phyloP scores from a whole-genome alignment of 306 rosid species.

The Sophora flavescens region DNA sequence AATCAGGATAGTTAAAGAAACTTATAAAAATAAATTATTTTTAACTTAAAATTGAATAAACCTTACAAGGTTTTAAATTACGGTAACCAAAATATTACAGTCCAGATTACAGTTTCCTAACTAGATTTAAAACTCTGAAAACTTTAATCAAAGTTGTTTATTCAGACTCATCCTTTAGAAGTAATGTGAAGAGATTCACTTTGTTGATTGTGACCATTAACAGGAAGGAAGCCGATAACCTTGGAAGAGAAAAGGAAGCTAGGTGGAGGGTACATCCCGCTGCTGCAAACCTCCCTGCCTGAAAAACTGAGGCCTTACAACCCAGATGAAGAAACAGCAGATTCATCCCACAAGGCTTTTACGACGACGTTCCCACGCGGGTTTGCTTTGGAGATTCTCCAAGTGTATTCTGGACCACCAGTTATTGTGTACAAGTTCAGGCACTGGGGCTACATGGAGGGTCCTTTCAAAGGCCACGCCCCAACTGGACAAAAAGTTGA shows the following conservation, averaged over 20 bases:
- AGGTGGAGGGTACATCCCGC: constrained; percentile 70
- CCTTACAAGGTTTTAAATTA: too few relatives aligned
- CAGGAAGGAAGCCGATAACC: constrained; percentile 58
- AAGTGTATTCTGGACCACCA: constrained; percentile 68
- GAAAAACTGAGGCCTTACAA: constrained; percentile 57
- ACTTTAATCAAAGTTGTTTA: too few relatives aligned
- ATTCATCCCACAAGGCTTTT: constrained; percentile 56
- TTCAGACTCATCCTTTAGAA: too few relatives aligned
- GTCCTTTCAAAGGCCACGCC: constrained; percentile 73
- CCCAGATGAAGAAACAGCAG: constrained; percentile 61
- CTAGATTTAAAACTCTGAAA: too few relatives aligned
- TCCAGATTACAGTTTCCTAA: too few relatives aligned
- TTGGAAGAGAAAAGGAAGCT: constrained; percentile 58
- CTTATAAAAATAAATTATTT: too few relatives aligned
- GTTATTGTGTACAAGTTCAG: constrained; percentile 69
- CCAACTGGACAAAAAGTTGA: constrained; percentile 64
- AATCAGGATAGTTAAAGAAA: too few relatives aligned
- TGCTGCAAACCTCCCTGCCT: constrained; percentile 66
- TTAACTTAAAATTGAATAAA: too few relatives aligned
- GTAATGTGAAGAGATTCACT: not conserved
- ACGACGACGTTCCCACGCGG: constrained; percentile 73
- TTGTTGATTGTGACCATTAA: not conserved
- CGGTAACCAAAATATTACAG: too few relatives aligned
- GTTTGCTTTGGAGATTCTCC: constrained; percentile 67
- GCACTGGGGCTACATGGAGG: constrained; percentile 85